Evolutionary conservation across 305 asterid species (phyloP), one percentile per base, ranked within the genome.

Genomic region (Fraxinus angustifolia): DNA sequence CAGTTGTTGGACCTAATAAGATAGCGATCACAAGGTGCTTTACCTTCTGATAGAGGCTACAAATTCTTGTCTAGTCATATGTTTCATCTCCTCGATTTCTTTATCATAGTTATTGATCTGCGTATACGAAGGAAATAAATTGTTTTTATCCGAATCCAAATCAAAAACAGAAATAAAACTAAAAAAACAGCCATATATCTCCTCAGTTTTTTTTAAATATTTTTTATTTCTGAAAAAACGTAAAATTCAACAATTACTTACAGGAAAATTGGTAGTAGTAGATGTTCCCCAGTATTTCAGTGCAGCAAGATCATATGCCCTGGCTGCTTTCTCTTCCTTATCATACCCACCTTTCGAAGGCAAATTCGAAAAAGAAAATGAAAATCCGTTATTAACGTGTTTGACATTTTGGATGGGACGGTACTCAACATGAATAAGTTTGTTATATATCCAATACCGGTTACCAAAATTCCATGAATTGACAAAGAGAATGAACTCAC

Each of bases 21-120:
- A 53, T 40, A 31, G 38, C 48, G 16, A 34, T 0, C 33, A 21
- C 28, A 8, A 6, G 19, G 19, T 36, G 3, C 1, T 16, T 23
- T 84, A 92, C 99, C 99, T 92, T 88, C 99, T 87, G 14, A 95
- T 92, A 2, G 98, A 89, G 40, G 98, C 99, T 79, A 95, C 99
- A 85, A 93, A 95, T 88, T 95, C 99, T 82, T 95, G 99, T 40
- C 99, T 88, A 0, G 99, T 95, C 99, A 95, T 93, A 75, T 93
- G 81, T 78, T 95, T 95, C 99, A 95, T 95, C 30, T 93, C 99
- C 79, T 95, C 99, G 1, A 92, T 14, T 85, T 95, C 99, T 81
- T 91, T 95, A 89, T 95, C 99, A 83, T 95, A 95, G 91, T 87
- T 91, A 83, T 85, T 93, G 33, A 93, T 92, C 97, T 94, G 87